Base-by-base conservation (phyloP, 495 filamentous ascomycete species). In the Podospora bellae-mahoneyi region DNA sequence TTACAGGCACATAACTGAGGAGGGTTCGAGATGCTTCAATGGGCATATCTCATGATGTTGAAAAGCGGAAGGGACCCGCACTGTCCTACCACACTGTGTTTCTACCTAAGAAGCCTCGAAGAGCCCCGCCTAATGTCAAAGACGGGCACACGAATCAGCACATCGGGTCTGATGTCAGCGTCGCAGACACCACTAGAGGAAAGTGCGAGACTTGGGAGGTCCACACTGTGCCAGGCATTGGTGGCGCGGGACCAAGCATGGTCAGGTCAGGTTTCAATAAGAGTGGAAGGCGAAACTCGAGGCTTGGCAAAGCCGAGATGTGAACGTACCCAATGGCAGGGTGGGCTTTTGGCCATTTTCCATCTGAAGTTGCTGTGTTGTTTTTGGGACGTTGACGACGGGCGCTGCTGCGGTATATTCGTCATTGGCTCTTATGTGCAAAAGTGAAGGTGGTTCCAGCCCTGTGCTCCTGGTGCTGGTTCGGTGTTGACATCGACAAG, bases 281-380 rank as follows among this genome's bases (percentile, higher is more conserved):
- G 32, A 20, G 61, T 18, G 18, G 61, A 63, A 44, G 61, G 61
- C 61, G 61, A 63, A 63, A 63, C 28, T 63, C 61, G 32, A 63
- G 28, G 15, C 32, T 63, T 63, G 30, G 28, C 32, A 32, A 32
- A 27, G 30, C 55, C 39, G 20, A 61, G 27, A 58, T 58, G n/a
- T 18, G 27, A 61, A 30, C 59, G 5, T 61, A 32, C 16, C 26
- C 30, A 30, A 30, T 28, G 30, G 30, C 59, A 28, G 59, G 59
- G 59, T 23, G 30, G 30, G 30, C 59, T 59, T 59, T 27, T 27
- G 5, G 56, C 19, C 39, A 48, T 48, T 10, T 10, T 48, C 39
- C 39, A 48, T 48, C 39, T 48, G 39, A 48, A 48, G 39, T 48
- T 48, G 39, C 39, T 48, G 39, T 48, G 39, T 48, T 48, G 39